Conservation (phyloP, 495 filamentous ascomycete species). For the Hyaloscypha hepaticicola region DNA sequence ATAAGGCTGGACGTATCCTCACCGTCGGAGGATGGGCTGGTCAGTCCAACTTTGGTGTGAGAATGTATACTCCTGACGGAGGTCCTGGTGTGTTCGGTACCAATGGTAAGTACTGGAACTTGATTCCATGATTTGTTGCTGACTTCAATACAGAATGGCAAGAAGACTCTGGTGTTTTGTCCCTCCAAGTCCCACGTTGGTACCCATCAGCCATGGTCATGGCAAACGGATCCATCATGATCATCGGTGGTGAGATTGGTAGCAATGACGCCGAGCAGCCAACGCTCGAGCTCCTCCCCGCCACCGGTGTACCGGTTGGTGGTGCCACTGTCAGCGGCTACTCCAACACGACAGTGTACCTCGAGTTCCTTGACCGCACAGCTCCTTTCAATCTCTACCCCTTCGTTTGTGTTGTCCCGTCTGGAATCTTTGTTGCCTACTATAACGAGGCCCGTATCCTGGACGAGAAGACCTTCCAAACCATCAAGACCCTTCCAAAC, state of each 20-base stretch:
- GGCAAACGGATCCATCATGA: slow-evolving; percentile 64
- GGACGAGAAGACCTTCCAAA: slow-evolving; percentile 56
- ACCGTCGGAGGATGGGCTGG: slow-evolving; percentile 66
- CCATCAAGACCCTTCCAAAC: slow-evolving; percentile 54
- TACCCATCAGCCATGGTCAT: slow-evolving; percentile 65
- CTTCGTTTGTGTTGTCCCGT: slow-evolving; percentile 55
- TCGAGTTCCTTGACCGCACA: slow-evolving; percentile 62
- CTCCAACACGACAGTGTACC: slow-evolving; percentile 37
- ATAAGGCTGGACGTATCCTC: slow-evolving; percentile 61
- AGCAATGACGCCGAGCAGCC: slow-evolving; percentile 59
- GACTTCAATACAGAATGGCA: slow-evolving; percentile 51
- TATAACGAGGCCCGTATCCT: slow-evolving; percentile 67
- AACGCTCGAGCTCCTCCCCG: slow-evolving; percentile 57
- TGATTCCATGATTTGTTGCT: neutral
- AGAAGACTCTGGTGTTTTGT: slow-evolving; percentile 56
- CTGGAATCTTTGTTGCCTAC: slow-evolving; percentile 60
- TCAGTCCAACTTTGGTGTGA: slow-evolving; percentile 60
- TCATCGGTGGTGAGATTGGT: slow-evolving; percentile 62
- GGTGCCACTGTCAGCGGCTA: slow-evolving; percentile 23
- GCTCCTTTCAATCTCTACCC: slow-evolving; percentile 67
- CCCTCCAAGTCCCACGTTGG: slow-evolving; percentile 61
- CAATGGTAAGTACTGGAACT: slow-evolving; percentile 32
- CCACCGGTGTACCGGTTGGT: slow-evolving; percentile 23
- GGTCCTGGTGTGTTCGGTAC: slow-evolving; percentile 50
- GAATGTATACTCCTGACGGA: slow-evolving; percentile 63